Percentiles rank a stretch among this genome's conserved stretches.
Evolutionary conservation across 305 asterid species (phyloP).

Genomic region (Rubia peregrina): DNA sequence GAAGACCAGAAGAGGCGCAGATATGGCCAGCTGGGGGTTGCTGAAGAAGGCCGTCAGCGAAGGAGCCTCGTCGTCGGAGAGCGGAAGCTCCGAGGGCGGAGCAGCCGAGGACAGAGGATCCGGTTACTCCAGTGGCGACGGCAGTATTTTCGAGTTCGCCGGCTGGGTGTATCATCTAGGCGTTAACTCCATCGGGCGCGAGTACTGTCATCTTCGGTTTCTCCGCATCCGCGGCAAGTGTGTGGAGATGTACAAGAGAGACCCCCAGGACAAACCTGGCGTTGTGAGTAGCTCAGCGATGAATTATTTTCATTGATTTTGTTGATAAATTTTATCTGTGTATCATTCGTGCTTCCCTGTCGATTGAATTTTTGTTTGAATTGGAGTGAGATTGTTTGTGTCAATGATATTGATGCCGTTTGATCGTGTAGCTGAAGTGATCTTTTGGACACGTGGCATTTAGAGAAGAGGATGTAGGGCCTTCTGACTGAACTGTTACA

Average conservation of each 20-base stretch:
- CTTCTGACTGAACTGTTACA: neutral
- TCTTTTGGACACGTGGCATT: neutral
- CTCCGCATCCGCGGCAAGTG: slow-evolving; percentile 61
- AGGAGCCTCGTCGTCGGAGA: slow-evolving; percentile 44
- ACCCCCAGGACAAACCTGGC: slow-evolving; percentile 65
- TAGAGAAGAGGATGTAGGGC: neutral
- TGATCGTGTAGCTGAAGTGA: neutral
- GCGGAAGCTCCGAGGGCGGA: slow-evolving; percentile 52
- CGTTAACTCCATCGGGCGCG: slow-evolving; percentile 75
- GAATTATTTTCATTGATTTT: neutral
- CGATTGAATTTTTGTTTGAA: neutral
- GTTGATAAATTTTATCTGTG: neutral
- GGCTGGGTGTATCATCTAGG: slow-evolving; percentile 95
- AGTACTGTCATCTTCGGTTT: slow-evolving; percentile 71
- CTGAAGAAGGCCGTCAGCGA: slow-evolving; percentile 21
- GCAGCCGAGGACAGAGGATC: slow-evolving; percentile 39
- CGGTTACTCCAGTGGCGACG: slow-evolving; percentile 26
- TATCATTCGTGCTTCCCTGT: neutral
- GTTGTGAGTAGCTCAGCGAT: slow-evolving; percentile 36
- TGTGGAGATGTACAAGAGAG: slow-evolving; percentile 78
- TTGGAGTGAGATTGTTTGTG: neutral
- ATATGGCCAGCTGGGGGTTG: slow-evolving; percentile 12
- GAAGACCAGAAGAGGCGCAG: neutral
- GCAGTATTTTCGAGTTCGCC: slow-evolving; percentile 40
- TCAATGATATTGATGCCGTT: neutral